Conservation (phyloP, 306 rosid species). For the Cucumis hystrix region DNA sequence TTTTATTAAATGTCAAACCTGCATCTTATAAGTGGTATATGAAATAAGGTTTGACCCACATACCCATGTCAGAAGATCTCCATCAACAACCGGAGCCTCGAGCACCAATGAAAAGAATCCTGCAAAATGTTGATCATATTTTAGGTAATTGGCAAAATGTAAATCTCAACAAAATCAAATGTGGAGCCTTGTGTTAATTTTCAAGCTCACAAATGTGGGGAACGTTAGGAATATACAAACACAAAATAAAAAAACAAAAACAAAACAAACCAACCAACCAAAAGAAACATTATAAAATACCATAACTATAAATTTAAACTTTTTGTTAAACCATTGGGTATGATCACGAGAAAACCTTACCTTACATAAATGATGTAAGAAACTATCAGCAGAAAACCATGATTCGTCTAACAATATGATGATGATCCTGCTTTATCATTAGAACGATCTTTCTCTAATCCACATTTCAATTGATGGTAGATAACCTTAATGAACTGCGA, state of each 20-base stretch:
- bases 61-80: slow-evolving; percentile 87
- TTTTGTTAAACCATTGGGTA: not conserved
- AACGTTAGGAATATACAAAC: not conserved
- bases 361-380: slow-evolving; percentile 64
- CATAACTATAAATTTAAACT: not conserved
- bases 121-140: slow-evolving; percentile 12
- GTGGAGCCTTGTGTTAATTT: not conserved
- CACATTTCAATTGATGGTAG: slow-evolving; percentile 66
- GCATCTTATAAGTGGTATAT: not conserved
- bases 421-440: slow-evolving; percentile 19
- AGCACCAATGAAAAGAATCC: slow-evolving; percentile 61
- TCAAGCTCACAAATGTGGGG: not conserved
- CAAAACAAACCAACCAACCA: too few species aligned
- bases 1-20: not conserved
- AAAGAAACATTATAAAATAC: not conserved
- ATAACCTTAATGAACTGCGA: slow-evolving; percentile 58
- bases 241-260: not conserved
- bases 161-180: not conserved
- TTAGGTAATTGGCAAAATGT: not conserved
- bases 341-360: slow-evolving; percentile 44
- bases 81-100: slow-evolving; percentile 61
- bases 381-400: slow-evolving; percentile 58
- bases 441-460: slow-evolving; percentile 40
- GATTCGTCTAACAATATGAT: slow-evolving; percentile 55
- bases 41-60: slow-evolving; percentile 13